Evolutionary conservation across 78 protist species (phyloP), one percentile per base, ranked within the genome.

Genomic region (Parvularia atlantis): DNA sequence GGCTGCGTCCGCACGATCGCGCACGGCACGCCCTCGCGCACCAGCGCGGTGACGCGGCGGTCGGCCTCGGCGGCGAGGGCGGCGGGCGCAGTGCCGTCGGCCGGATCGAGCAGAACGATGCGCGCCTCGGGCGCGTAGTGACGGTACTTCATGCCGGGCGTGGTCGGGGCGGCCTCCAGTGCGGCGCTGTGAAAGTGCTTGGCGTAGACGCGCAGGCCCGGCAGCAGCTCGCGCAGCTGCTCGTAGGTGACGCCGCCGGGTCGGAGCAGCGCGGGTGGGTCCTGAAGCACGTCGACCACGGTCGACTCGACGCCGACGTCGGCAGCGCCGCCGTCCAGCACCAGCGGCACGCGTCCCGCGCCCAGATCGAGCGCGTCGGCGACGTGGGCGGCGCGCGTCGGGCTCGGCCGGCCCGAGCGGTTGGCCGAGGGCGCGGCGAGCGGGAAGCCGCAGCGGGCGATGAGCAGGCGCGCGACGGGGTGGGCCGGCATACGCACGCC

Each of bases 351-450:
- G 17, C 41, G 61, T 4, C 67, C 75, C 20, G n/a, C n/a, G n/a
- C n/a, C n/a, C n/a, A n/a, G n/a, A n/a, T 30, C 56, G 5, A 77
- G 53, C 39, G 68, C 82, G 31, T 26, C 54, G 56, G 58, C 4
- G 33, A 50, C 61, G 60, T 66, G 75, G 46, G 1, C 44, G 22
- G 66, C 46, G 16, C 20, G 0, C 13, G 82, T 77, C 26, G 82
- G 82, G 39, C 69, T 57, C 0, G 75, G 75, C 58, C 33, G 6
- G 9, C 82, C 82, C 24, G 43, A 36, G 6, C 4, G 59, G 37
- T 77, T 77, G 39, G 82, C 82, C 26, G 41, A 26, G 30, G 73
- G 73, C 17, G 73, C 73, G 22, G 73, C 73, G 13, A 46, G 46
- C 17, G 73, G 61, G 10, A 31, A 1, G 13, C 30, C 59, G 28